Base-by-base conservation (phyloP, 2,329 filamentous ascomycete genomes). In the Arthroderma sp. region DNA sequence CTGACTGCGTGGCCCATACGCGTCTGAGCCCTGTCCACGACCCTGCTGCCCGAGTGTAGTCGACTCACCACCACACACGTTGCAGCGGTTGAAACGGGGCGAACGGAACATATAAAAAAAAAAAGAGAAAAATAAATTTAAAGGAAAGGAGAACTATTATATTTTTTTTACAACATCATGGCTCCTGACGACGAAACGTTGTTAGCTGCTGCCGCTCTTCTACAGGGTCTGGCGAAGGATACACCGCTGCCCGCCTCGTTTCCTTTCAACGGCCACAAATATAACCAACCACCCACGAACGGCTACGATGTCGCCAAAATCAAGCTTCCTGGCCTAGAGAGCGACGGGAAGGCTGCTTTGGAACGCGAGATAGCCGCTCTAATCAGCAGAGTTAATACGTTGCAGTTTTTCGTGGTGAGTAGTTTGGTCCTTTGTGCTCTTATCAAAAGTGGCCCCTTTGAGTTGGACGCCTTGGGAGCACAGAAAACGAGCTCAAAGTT, bases 311-410 rank as follows among this genome's bases (percentile, higher is more conserved):
- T 71, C 35, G 73, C 75, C 61, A 76, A 80, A 63, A 78, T 91
- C 67, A 80, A 79, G 61, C 79, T 97, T 23, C 91, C 91, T 13
- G 93, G 93, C 59, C 79, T 82, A 58, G 81, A 89, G 59, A 86
- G 81, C 47, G 73, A 82, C 37, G 86, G 86, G 63, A 97, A 97
- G 75, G 79, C 81, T 63, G 80, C 80, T 33, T 81, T 97, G 60
- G 90, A 97, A 74, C 79, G 80, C 60, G 91, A 97, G 74, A 81
- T 98, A 58, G 81, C 85, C 54, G 85, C 87, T 57, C 81, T 97
- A 62, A 81, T 85, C 59, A 76, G 84, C 61, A 81, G 93, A 63
- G 83, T 97, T 64, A 86, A 90, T 62, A 83, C 85, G 63, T 82
- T 97, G 64, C 91, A 97, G 76, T 82, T 83, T 64, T 86, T 86